Conservation (phyloP, 78 protist species). For the Dictyostelium discoideum region DNA sequence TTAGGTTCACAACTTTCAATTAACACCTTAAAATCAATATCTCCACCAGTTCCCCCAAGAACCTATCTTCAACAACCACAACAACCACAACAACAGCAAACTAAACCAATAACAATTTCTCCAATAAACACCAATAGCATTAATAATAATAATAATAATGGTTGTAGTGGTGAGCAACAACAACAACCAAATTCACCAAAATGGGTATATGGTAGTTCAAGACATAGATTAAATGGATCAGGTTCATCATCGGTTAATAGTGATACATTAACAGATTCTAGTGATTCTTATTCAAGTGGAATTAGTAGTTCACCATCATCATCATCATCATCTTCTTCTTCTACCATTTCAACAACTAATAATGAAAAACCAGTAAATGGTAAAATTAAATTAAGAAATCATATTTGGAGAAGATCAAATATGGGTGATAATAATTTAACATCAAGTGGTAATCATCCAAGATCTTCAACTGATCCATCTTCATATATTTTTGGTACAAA, state of each 20-base stretch:
- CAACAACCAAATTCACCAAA: neutral
- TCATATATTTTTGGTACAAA: slow-evolving; percentile 23
- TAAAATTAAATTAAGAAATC: slow-evolving; percentile 3
- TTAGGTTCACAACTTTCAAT: neutral
- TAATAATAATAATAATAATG: neutral
- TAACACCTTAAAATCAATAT: neutral
- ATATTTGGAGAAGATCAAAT: slow-evolving; percentile 33
- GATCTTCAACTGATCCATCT: slow-evolving; percentile 55
- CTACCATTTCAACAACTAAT: neutral
- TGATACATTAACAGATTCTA: neutral
- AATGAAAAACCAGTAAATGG: neutral
- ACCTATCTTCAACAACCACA: neutral
- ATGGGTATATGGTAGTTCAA: slow-evolving; percentile 11
- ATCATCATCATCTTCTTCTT: neutral
- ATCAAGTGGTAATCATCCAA: slow-evolving; percentile 31
- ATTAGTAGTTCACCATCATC: neutral
- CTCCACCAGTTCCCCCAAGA: neutral
- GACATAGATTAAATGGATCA: neutral
- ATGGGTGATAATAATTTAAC: neutral
- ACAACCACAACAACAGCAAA: neutral
- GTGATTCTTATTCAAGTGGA: neutral
- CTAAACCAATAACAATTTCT: neutral
- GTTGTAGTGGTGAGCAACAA: neutral
- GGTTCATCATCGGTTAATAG: neutral
- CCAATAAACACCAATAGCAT: neutral